phyloP scores from a whole-genome alignment of 371 early-diverging fungal species.

The Mucor mucedo region DNA sequence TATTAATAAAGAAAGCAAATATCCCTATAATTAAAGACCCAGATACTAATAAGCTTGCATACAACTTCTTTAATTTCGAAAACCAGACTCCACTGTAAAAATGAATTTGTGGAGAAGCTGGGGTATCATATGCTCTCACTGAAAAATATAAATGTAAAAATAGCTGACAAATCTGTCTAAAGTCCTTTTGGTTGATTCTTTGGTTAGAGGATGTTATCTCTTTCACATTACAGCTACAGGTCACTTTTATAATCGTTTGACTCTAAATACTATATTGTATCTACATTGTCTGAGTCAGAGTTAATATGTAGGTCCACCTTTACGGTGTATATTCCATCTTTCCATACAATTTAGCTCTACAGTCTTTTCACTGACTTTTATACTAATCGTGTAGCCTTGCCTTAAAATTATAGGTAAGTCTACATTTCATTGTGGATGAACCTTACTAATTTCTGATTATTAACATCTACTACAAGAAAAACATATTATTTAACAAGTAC shows the following conservation, averaged over 20 bases:
- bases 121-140: too few relatives aligned
- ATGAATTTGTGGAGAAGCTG: too few relatives aligned
- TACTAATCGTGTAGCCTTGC: constrained; percentile 1
- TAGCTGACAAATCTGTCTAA: background rate
- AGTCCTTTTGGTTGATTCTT: background rate
- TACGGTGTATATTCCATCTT: background rate
- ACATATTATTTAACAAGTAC: too few relatives aligned
- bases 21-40: too few relatives aligned
- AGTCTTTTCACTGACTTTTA: constrained; percentile 1
- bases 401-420: too few relatives aligned
- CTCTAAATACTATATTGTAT: background rate
- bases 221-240: constrained; percentile 1
- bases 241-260: constrained; percentile 1
- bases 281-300: constrained; percentile 1
- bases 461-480: background rate
- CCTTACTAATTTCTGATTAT: background rate
- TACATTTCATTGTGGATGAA: too few relatives aligned
- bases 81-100: too few relatives aligned
- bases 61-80: too few relatives aligned
- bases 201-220: background rate
- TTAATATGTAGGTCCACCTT: background rate
- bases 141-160: background rate
- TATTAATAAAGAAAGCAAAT: background rate
- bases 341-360: background rate
- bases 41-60: background rate